Conservation (phyloP, 148 eudicot species). For the Linanthus parryae region DNA sequence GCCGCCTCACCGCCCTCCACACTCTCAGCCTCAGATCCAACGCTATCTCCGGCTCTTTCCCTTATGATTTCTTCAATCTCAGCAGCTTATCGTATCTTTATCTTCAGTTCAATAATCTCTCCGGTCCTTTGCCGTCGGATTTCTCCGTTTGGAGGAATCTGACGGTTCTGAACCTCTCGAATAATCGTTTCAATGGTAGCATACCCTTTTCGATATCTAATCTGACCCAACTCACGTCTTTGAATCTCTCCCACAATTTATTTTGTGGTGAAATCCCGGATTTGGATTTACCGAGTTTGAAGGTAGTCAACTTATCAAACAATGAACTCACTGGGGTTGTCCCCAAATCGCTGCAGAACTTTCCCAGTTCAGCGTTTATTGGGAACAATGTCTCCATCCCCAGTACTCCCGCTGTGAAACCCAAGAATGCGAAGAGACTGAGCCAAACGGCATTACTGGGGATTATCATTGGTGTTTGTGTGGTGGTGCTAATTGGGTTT, state of each 20-base stretch:
- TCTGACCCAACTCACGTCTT: conserved; percentile 36
- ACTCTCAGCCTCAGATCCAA: conserved; percentile 71
- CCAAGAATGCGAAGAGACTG: conserved; percentile 25
- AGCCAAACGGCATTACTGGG: conserved; percentile 42
- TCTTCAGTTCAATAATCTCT: conserved; percentile 63
- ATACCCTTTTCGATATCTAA: conserved; percentile 48
- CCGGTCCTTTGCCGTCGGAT: conserved; percentile 55
- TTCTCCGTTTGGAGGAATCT: conserved; percentile 62
- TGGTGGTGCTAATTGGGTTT: conserved; percentile 48
- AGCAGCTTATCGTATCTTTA: conserved; percentile 52
- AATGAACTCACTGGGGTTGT: conserved; percentile 64
- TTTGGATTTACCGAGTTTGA: conserved; percentile 39
- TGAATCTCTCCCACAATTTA: conserved; percentile 62
- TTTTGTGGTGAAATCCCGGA: conserved; percentile 72
- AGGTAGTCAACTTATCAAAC: conserved; percentile 47
- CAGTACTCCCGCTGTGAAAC: conserved; percentile 15
- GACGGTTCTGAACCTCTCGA: conserved; percentile 50
- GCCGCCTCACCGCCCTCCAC: conserved; percentile 61
- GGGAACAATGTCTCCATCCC: conserved; percentile 48
- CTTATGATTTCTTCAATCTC: conserved; percentile 48
- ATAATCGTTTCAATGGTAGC: conserved; percentile 62
- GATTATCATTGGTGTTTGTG: conserved; percentile 38
- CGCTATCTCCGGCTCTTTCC: conserved; percentile 58
- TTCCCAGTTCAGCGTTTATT: conserved; percentile 50
- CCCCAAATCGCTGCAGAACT: conserved; percentile 58